These are phyloP conservation scores for Malbranchea zuffiana DNA, from an alignment of 2,329 filamentous ascomycete genomes.

Conservation along the genomic window DNA sequence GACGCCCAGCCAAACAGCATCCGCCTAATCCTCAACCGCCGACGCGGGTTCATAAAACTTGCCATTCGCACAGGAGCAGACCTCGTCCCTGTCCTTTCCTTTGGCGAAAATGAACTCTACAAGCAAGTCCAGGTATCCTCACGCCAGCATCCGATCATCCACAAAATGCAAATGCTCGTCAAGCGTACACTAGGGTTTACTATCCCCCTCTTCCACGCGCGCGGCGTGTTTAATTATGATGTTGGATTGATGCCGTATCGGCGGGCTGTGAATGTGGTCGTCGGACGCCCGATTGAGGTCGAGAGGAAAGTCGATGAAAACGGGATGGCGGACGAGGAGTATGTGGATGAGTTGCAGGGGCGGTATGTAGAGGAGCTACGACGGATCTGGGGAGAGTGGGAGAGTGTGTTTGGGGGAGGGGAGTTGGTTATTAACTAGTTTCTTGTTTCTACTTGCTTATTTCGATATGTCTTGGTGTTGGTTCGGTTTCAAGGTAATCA, in stretches of 20 bases:
- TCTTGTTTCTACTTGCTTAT: no score
- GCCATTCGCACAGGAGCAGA: slow-evolving; percentile 87
- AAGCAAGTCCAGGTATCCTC: slow-evolving; percentile 79
- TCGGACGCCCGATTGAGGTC: slow-evolving; percentile 70
- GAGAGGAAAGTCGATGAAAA: slow-evolving; percentile 43
- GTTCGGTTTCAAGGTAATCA: no score
- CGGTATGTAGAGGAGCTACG: slow-evolving; percentile 57
- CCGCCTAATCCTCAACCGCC: slow-evolving; percentile 65
- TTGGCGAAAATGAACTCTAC: slow-evolving; percentile 94
- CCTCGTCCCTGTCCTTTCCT: slow-evolving; percentile 79
- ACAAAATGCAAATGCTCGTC: slow-evolving; percentile 69
- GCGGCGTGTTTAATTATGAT: slow-evolving; percentile 95
- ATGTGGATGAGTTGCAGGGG: slow-evolving; percentile 70
- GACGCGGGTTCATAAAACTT: slow-evolving; percentile 90
- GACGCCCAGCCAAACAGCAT: slow-evolving; percentile 71
- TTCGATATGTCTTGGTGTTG: no score
- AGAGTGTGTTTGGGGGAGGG: slow-evolving; percentile 35
- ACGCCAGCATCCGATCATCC: slow-evolving; percentile 64
- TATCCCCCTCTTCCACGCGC: slow-evolving; percentile 75
- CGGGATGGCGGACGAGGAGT: slow-evolving; percentile 58
- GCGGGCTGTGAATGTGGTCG: slow-evolving; percentile 74
- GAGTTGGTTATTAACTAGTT: slow-evolving; percentile 37
- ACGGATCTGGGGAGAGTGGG: slow-evolving; percentile 38
- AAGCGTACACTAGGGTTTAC: slow-evolving; percentile 88
- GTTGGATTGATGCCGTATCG: slow-evolving; percentile 93